Evolutionary conservation across 2,329 filamentous ascomycete genomes (phyloP).

Genomic region (Neoscytalidium dimidiatum): DNA sequence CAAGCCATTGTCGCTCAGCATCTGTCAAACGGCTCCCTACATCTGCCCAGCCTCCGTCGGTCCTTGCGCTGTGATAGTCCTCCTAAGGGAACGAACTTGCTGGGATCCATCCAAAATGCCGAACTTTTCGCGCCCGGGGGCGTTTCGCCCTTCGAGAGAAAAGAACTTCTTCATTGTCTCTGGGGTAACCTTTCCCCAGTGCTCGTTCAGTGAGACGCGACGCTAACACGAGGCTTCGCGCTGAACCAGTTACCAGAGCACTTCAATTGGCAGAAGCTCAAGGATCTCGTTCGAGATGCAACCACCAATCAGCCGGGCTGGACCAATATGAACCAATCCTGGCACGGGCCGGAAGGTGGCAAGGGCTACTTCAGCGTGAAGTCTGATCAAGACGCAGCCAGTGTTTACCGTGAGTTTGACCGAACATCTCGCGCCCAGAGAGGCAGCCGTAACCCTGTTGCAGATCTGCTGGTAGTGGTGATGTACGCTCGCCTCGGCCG

Average conservation of each 20-base stretch:
- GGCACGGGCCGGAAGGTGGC: constrained; percentile 26
- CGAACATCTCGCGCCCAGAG: constrained; percentile 29
- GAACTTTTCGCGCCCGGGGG: not conserved
- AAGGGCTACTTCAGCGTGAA: constrained; percentile 40
- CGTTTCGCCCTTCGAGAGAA: constrained; percentile 5
- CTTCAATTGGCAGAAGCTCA: constrained; percentile 38
- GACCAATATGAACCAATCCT: constrained; percentile 34
- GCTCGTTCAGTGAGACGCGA: no score
- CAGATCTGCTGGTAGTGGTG: constrained; percentile 28
- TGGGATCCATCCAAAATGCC: not conserved
- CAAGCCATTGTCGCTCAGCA: constrained; percentile 15
- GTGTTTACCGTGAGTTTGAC: constrained; percentile 5
- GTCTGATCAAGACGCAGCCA: constrained; percentile 35
- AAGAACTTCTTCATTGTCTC: constrained; percentile 21
- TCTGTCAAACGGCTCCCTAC: constrained; percentile 17
- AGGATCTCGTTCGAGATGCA: constrained; percentile 36
- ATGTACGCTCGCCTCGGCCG: constrained; percentile 28
- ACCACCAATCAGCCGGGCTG: constrained; percentile 40
- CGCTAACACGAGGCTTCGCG: no score
- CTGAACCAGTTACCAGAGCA: constrained; percentile 16
- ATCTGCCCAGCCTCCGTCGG: not conserved
- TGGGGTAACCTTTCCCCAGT: constrained; percentile 6
- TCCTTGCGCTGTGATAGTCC: not conserved
- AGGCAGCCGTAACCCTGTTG: constrained; percentile 21
- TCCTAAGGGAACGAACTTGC: not conserved